Percentiles rank a stretch among this genome's conserved stretches.
phyloP scores from a whole-genome alignment of 2,329 filamentous ascomycete genomes.

The Diaporthe ampelina region DNA sequence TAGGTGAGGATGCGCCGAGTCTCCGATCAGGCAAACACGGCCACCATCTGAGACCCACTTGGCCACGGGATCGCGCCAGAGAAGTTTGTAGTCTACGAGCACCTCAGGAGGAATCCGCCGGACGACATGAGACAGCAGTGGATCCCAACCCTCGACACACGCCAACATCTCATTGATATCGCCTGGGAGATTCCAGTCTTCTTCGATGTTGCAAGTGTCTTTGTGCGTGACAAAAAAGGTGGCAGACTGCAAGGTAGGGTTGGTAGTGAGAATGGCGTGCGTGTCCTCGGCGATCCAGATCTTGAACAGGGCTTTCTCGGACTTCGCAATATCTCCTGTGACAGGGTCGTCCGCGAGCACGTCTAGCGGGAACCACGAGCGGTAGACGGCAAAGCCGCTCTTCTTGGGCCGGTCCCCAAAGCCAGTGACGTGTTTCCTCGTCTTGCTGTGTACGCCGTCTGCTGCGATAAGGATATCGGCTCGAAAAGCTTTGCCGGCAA shows the following conservation, averaged over 20 bases:
- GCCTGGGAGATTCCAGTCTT: constrained; percentile 25
- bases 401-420: constrained; percentile 15
- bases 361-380: constrained; percentile 22
- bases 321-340: neutral
- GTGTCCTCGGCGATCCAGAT: constrained; percentile 24
- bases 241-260: constrained; percentile 3
- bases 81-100: constrained; percentile 12
- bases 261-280: constrained; percentile 30
- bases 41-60: constrained; percentile 27
- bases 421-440: constrained; percentile 18
- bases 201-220: constrained; percentile 7
- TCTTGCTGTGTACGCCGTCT: constrained; percentile 28
- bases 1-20: constrained; percentile 20
- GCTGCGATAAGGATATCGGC: constrained; percentile 19
- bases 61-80: constrained; percentile 22
- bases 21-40: constrained; percentile 17
- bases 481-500: neutral
- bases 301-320: neutral
- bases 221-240: constrained; percentile 30
- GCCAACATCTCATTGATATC: constrained; percentile 18
- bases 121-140: neutral
- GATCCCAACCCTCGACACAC: constrained; percentile 13
- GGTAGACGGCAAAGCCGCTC: constrained; percentile 31
- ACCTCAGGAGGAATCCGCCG: neutral
- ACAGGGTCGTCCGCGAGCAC: neutral